Evolutionary conservation across 129 eudicot genomes (phyloP).

Genomic region (Deinandra increscens): DNA sequence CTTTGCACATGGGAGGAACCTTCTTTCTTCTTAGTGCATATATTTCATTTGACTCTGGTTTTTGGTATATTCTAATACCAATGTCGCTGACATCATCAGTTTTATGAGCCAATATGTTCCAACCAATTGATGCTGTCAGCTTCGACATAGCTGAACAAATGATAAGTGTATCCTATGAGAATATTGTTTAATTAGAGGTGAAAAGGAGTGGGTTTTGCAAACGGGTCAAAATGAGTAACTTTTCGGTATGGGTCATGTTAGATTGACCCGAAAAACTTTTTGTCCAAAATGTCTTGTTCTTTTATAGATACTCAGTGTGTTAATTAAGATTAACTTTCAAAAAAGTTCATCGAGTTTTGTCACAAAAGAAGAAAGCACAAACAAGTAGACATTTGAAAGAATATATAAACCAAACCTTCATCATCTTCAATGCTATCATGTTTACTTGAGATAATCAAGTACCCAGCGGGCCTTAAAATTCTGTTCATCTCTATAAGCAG

Average conservation of each 20-base stretch:
- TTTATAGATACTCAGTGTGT: not conserved
- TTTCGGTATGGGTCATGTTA: not conserved
- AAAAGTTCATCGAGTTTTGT: not conserved
- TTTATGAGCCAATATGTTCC: constrained; percentile 96
- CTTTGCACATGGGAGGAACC: constrained; percentile 87
- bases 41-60: constrained; percentile 82
- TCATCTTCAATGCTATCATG: constrained; percentile 78
- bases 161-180: constrained; percentile 10
- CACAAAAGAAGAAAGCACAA: constrained; percentile 5
- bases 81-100: constrained; percentile 83
- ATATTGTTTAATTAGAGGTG: not conserved
- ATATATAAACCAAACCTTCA: constrained; percentile 60
- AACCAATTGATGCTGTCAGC: constrained; percentile 77
- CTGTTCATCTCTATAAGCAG: constrained; percentile 86
- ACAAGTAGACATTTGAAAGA: not conserved
- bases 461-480: constrained; percentile 90
- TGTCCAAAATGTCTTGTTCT: not conserved
- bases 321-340: not conserved
- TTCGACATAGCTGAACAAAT: constrained; percentile 63
- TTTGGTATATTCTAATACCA: constrained; percentile 78
- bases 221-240: not conserved
- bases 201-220: not conserved
- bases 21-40: constrained; percentile 74
- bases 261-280: not conserved
- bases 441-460: constrained; percentile 78